These are phyloP conservation scores for Pseudopithomyces maydicus DNA, from an alignment of 2,329 filamentous ascomycete species.

Conservation along the genomic window DNA sequence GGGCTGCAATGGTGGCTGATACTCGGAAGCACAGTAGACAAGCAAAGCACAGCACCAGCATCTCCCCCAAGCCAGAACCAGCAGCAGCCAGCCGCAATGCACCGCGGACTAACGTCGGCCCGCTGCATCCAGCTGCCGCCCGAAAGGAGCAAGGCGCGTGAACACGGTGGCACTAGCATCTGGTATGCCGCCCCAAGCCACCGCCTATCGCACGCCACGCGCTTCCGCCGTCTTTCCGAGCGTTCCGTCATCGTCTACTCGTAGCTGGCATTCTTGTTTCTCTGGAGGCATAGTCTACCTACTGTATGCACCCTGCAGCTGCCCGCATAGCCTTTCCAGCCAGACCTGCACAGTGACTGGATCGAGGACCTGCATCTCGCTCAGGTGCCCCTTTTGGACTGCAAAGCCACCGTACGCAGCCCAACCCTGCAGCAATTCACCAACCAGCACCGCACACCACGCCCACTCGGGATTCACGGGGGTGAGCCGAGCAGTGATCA, in stretches of 20 bases:
- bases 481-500: conserved; percentile 18
- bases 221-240: conserved; percentile 8
- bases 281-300: background rate
- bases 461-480: conserved; percentile 2
- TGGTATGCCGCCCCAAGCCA: background rate
- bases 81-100: conserved; percentile 8
- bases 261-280: background rate
- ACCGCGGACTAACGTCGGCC: conserved; percentile 5
- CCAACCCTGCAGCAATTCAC: conserved; percentile 1
- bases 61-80: background rate
- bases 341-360: background rate
- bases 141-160: background rate
- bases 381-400: background rate
- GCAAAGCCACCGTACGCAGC: background rate
- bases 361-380: background rate
- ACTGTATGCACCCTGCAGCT: background rate
- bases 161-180: too few species aligned
- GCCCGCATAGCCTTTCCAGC: background rate
- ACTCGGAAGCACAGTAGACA: background rate
- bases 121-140: background rate
- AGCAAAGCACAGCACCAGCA: background rate
- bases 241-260: conserved; percentile 8
- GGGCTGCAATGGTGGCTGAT: conserved; percentile 8
- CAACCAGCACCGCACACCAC: conserved; percentile 11
- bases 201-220: background rate